Evolutionary conservation across 2,329 filamentous ascomycete species (phyloP).

Genomic region (Botrytis porri): DNA sequence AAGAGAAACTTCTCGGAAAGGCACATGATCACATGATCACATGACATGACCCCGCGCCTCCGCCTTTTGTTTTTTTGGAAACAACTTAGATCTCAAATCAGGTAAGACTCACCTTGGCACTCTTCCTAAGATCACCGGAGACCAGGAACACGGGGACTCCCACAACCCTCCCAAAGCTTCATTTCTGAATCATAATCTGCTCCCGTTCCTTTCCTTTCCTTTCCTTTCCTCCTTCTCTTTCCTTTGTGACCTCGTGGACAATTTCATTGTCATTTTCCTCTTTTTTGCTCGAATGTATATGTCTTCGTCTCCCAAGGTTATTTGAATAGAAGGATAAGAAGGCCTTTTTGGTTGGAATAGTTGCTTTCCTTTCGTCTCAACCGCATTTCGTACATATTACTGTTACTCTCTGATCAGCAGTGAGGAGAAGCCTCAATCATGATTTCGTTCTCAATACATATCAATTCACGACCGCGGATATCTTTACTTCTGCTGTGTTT

Average conservation of each 20-base stretch:
- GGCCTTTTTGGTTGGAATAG: background rate
- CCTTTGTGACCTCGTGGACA: slow-evolving; percentile 2
- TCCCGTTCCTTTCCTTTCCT: background rate
- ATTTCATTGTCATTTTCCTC: background rate
- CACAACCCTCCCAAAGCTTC: background rate
- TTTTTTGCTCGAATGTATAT: slow-evolving; percentile 5
- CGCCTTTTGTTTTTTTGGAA: background rate
- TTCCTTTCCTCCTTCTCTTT: background rate
- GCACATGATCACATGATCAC: slow-evolving; percentile 12
- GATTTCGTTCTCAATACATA: background rate
- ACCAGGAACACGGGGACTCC: background rate
- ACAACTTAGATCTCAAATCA: background rate
- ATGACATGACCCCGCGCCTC: background rate
- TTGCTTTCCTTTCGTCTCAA: background rate
- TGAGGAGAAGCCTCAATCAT: background rate
- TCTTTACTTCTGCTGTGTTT: slow-evolving; percentile 8
- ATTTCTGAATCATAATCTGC: background rate
- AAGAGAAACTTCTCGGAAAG: background rate
- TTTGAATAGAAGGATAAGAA: background rate
- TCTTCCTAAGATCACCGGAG: background rate
- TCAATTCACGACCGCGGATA: background rate
- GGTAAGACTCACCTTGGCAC: background rate
- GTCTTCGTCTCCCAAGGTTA: slow-evolving; percentile 3
- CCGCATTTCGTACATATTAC: background rate
- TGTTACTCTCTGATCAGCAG: background rate